Base-by-base conservation (phyloP, 2,329 filamentous ascomycete genomes). In the Hymenoscyphus scutula region DNA sequence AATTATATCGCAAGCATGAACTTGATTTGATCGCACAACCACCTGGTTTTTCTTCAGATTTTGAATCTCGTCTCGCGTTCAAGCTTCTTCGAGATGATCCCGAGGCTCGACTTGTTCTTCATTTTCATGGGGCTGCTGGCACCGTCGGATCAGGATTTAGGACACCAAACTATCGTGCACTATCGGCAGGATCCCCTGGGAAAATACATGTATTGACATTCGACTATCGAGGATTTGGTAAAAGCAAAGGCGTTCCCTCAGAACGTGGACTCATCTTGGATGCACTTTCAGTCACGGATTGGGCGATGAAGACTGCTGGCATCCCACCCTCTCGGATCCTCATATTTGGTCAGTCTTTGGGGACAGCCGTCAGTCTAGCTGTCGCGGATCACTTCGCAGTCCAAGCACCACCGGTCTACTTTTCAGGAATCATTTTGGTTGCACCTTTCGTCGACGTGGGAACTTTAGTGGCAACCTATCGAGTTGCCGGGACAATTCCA, bases 201-300 rank as follows among this genome's bases (percentile, higher is more conserved):
- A 80, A 82, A 58, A 84, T 92, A 59, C 92, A 97, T 73, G 84
- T 96, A 41, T 80, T 97, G 17, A 85, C 91, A 41, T 86, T 97
- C 70, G 92, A 97, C 78, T 97, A 97, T 76, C 89, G 93, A 19
- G 93, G 93, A 8, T 97, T 91, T 70, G 92, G 92, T 0, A 81
- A 84, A 38, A 94, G 90, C 13, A 91, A 86, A 0, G 92, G 93
- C 17, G 13, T 76, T 1, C 93, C 93, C 0, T 88, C 86, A 0
- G 93, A 97, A 77, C 77, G 82, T 38, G 93, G 93, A 0, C 77
- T 97, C 5, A 89, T 96, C 60, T 84, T 84, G 3, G 93, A 97
- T 72, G 91, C 87, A n/a, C 79, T 89, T 2, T 80, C 91, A 0
- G 78, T 91, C 2, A 79, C 95, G 3, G 82, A 91, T 64, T 95